These are phyloP conservation scores for Zoysia matrella DNA, from an alignment of 202 grass and related monocot genomes.

Conservation along the genomic window DNA sequence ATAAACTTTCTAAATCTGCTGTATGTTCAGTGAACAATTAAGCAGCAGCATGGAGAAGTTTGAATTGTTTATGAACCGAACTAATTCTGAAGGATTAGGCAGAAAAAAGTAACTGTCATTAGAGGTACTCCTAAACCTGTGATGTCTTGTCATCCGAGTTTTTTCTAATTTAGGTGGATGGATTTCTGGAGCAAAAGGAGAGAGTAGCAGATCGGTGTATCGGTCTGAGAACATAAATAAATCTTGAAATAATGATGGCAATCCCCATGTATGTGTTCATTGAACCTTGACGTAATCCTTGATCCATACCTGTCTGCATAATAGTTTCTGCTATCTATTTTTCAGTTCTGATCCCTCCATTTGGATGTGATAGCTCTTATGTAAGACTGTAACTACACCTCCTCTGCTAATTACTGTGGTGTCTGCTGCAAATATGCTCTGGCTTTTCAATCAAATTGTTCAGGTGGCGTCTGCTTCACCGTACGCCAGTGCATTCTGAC, in stretches of 20 bases:
- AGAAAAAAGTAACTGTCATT: no score
- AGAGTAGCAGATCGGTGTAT: not conserved
- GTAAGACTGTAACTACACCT: not conserved
- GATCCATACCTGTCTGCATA: constrained; percentile 17
- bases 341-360: not conserved
- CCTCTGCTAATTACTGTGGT: no score
- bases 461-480: no score
- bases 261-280: not conserved
- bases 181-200: constrained; percentile 15
- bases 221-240: not conserved
- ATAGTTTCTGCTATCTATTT: not conserved
- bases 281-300: not conserved
- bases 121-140: not conserved
- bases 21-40: no score
- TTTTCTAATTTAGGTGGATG: constrained; percentile 2
- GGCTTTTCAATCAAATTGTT: no score
- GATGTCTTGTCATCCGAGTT: not conserved
- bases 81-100: no score
- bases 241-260: not conserved
- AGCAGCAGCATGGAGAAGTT: no score
- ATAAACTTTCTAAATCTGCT: no score
- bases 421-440: no score
- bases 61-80: no score
- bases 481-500: no score
- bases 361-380: not conserved